A percentile compares a stretch with the other conserved stretches of the same genome.
phyloP scores from a whole-genome alignment of 2,329 filamentous ascomycete genomes.

The Saccharata proteae region DNA sequence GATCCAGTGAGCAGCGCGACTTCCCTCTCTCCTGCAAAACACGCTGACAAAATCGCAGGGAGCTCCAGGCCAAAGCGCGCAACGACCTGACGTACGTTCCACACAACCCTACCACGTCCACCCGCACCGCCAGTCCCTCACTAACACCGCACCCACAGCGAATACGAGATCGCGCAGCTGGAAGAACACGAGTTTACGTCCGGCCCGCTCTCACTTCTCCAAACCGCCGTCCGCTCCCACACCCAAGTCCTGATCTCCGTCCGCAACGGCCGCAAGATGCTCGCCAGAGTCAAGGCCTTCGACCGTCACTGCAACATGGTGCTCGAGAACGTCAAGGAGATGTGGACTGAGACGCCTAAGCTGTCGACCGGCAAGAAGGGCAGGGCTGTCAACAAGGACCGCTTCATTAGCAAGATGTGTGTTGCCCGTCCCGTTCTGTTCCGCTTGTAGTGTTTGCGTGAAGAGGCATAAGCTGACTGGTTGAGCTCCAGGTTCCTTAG shows the following conservation, averaged over 20 bases:
- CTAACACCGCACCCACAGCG: conserved; percentile 37
- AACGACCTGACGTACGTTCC: conserved; percentile 74
- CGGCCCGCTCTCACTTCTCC: conserved; percentile 81
- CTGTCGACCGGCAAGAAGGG: conserved; percentile 80
- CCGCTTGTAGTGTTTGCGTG: conserved; percentile 2
- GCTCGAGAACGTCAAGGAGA: conserved; percentile 93
- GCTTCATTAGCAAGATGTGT: conserved; percentile 95
- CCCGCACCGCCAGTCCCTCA: conserved; percentile 7
- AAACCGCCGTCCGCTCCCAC: conserved; percentile 90
- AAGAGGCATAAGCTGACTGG: background rate
- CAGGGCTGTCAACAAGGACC: conserved; percentile 87
- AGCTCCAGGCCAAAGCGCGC: conserved; percentile 79
- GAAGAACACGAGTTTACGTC: conserved; percentile 71
- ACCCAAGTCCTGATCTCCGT: conserved; percentile 94
- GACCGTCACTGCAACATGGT: conserved; percentile 99
- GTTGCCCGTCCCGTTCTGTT: conserved; percentile 22
- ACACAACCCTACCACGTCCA: conserved; percentile 1
- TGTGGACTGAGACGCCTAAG: conserved; percentile 94
- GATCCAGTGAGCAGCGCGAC: conserved; percentile 25
- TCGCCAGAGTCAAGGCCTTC: conserved; percentile 95
- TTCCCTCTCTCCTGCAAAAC: background rate
- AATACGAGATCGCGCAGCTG: conserved; percentile 78
- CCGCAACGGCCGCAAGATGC: conserved; percentile 95
- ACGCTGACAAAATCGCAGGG: conserved; percentile 42
- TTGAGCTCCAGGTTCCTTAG: conserved; percentile 55